Conservation (phyloP, 768 basidiomycete species). For the Boletus rubroflammeus region DNA sequence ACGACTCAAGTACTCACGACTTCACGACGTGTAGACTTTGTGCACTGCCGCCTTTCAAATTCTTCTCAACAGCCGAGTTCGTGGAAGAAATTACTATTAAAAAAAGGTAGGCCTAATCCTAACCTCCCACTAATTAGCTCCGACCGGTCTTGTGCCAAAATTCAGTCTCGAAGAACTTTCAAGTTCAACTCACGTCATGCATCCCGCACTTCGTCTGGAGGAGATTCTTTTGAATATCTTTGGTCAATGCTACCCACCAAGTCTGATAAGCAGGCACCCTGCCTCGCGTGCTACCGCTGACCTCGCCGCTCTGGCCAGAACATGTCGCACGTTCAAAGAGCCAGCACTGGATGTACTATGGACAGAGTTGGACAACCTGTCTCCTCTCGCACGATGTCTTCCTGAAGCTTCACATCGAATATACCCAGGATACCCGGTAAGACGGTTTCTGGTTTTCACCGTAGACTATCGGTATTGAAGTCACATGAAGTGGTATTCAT, state of each 20-base stretch:
- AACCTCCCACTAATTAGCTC: background rate
- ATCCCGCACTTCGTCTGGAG: constrained; percentile 7
- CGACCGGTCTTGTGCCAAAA: background rate
- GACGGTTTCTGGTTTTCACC: background rate
- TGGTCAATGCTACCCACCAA: background rate
- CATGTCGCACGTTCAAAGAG: constrained; percentile 7
- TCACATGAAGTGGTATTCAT: constrained; percentile 12
- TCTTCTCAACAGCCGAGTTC: too few species aligned
- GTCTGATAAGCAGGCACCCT: background rate
- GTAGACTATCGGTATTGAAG: background rate
- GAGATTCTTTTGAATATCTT: constrained; percentile 8
- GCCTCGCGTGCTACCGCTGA: background rate
- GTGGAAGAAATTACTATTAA: background rate
- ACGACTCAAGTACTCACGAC: too few species aligned
- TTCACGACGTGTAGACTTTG: too few species aligned
- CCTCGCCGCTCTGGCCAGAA: constrained; percentile 2
- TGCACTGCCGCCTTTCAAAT: too few species aligned
- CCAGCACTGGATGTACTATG: constrained; percentile 5
- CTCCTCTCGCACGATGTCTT: constrained; percentile 5
- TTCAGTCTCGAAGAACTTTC: background rate
- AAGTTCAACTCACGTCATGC: constrained; percentile 4
- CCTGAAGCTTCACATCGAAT: constrained; percentile 8
- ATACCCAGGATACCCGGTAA: constrained; percentile 10
- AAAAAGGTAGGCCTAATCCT: background rate
- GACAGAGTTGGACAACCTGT: constrained; percentile 2